phyloP scores from a whole-genome alignment of 208 protist species.

The Zelonia costaricensis region DNA sequence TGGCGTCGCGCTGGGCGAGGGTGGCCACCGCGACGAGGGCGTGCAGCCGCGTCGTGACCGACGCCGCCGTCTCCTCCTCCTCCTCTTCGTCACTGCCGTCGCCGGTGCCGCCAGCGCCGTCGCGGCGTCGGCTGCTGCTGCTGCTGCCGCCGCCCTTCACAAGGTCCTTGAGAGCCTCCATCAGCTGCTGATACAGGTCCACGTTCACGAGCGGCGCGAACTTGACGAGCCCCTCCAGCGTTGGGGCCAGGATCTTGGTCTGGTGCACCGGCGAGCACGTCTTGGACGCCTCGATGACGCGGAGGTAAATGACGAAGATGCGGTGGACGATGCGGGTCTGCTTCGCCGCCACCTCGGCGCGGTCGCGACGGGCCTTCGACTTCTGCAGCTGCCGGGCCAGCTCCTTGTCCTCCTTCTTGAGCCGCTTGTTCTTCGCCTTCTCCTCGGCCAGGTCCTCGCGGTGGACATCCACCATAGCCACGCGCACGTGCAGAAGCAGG shows the following conservation, averaged over 20 bases:
- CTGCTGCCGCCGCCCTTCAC: conserved; percentile 42
- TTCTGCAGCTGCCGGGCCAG: conserved; percentile 91
- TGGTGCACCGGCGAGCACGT: conserved; percentile 82
- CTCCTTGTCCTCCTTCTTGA: conserved; percentile 93
- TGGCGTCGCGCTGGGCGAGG: conserved; percentile 86
- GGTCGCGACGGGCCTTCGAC: conserved; percentile 85
- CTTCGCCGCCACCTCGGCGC: conserved; percentile 84
- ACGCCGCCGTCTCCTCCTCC: conserved; percentile 58
- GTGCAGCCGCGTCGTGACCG: conserved; percentile 86
- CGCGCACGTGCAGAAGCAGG: conserved; percentile 89
- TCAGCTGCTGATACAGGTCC: conserved; percentile 88
- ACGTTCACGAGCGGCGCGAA: conserved; percentile 91
- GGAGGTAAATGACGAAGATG: conserved; percentile 92
- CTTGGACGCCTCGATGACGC: conserved; percentile 86
- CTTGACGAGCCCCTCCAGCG: conserved; percentile 89
- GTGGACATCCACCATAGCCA: conserved; percentile 91
- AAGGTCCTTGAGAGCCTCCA: conserved; percentile 88
- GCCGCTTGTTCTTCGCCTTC: conserved; percentile 90
- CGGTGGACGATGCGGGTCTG: conserved; percentile 89
- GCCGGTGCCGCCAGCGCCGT: background rate
- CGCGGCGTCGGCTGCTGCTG: background rate
- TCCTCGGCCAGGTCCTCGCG: conserved; percentile 89
- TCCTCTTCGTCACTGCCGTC: conserved; percentile 1
- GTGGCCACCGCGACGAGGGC: conserved; percentile 88
- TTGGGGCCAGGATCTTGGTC: conserved; percentile 88